Evolutionary conservation across 2,329 filamentous ascomycete genomes (phyloP).

Genomic region (Alternaria sp.): DNA sequence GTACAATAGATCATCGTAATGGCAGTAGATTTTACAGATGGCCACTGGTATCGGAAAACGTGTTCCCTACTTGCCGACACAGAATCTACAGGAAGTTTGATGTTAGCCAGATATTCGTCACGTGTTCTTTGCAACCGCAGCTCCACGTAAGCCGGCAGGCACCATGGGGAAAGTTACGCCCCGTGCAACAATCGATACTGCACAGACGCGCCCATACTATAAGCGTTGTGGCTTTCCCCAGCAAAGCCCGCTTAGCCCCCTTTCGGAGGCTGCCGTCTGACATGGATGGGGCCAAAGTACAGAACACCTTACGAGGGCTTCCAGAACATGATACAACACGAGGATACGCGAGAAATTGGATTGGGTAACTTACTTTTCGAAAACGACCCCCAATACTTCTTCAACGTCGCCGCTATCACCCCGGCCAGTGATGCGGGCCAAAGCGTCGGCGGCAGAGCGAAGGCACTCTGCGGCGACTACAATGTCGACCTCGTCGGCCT

Average conservation of each 20-base stretch:
- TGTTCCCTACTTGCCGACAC: slow-evolving; percentile 32
- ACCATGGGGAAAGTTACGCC: slow-evolving; percentile 6
- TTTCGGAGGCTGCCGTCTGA: slow-evolving; percentile 14
- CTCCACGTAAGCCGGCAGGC: slow-evolving; percentile 15
- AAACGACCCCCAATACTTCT: slow-evolving; percentile 94
- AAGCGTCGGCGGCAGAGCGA: slow-evolving; percentile 58
- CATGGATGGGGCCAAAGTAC: slow-evolving; percentile 11
- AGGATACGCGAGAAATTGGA: slow-evolving; percentile 2
- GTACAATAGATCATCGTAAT: background rate
- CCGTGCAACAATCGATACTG: slow-evolving; percentile 13
- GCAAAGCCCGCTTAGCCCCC: slow-evolving; percentile 7
- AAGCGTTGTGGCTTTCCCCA: slow-evolving; percentile 32
- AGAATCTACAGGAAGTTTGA: slow-evolving; percentile 28
- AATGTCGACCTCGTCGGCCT: slow-evolving; percentile 72
- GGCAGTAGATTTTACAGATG: background rate
- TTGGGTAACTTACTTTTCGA: slow-evolving; percentile 80
- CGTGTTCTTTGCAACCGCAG: background rate
- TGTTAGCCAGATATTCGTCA: slow-evolving; percentile 11
- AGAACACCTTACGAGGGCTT: slow-evolving; percentile 11
- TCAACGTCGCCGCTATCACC: slow-evolving; percentile 91
- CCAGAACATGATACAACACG: slow-evolving; percentile 7
- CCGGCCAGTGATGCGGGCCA: slow-evolving; percentile 84
- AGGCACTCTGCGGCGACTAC: slow-evolving; percentile 91
- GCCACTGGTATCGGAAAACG: background rate
- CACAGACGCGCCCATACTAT: slow-evolving; percentile 22